These are phyloP conservation scores for Didymella pinodella DNA, from an alignment of 2,329 filamentous ascomycete species.

Conservation along the genomic window DNA sequence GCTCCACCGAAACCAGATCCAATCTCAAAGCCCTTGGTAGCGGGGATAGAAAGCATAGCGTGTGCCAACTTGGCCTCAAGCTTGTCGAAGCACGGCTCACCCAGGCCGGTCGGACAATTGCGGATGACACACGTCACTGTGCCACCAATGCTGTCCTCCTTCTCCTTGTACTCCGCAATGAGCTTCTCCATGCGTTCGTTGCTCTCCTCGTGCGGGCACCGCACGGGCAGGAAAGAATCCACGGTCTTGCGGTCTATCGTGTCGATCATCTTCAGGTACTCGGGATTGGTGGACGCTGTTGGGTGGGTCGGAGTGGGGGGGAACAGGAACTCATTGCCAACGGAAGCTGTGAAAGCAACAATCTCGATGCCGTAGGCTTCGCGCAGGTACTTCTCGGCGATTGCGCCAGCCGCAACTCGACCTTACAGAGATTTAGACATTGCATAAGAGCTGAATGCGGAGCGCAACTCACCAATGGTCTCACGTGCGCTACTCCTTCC, in stretches of 20 bases:
- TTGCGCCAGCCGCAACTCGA: constrained; percentile 87
- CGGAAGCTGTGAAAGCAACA: constrained; percentile 85
- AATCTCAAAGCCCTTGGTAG: constrained; percentile 94
- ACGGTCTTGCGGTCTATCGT: constrained; percentile 77
- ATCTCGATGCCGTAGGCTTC: constrained; percentile 88
- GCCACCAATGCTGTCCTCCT: constrained; percentile 88
- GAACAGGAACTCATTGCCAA: constrained; percentile 81
- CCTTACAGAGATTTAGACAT: constrained; percentile 54
- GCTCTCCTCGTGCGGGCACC: constrained; percentile 76
- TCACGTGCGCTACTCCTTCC: constrained; percentile 91
- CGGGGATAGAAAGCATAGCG: constrained; percentile 93
- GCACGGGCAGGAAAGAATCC: constrained; percentile 83
- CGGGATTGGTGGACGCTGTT: constrained; percentile 75
- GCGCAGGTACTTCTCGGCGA: constrained; percentile 90
- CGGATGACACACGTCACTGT: constrained; percentile 94
- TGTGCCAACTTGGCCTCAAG: constrained; percentile 90
- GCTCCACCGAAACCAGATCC: constrained; percentile 91
- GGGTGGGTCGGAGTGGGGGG: constrained; percentile 71
- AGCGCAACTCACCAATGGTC: constrained; percentile 73
- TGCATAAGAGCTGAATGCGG: background rate
- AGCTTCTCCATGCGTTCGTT: constrained; percentile 76
- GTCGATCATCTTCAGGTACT: constrained; percentile 77
- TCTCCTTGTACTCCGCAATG: constrained; percentile 80
- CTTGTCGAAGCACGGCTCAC: constrained; percentile 96
- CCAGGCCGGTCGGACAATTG: constrained; percentile 83